phyloP scores from a whole-genome alignment of 208 protist genomes.

The Trypanosomatidae sp. region DNA sequence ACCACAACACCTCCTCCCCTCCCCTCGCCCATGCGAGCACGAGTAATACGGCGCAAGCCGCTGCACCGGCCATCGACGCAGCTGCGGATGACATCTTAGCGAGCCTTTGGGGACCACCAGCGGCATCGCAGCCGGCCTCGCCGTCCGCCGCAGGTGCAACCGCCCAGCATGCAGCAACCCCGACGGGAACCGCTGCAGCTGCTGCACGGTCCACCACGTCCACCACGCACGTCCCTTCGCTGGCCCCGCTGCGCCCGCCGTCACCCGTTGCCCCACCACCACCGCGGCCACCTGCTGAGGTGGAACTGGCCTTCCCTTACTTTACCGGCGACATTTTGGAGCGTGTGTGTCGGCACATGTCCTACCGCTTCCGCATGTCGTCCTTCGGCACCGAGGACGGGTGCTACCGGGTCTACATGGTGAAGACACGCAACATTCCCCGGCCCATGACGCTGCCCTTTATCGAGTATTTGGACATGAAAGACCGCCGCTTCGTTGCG shows the following conservation, averaged over 20 bases:
- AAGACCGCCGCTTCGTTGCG: constrained; percentile 64
- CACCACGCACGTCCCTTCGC: neutral
- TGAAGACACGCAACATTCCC: constrained; percentile 58
- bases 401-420: constrained; percentile 40
- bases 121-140: no score
- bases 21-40: no score
- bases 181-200: no score
- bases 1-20: no score
- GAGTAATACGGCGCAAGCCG: no score
- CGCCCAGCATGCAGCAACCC: no score
- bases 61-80: no score
- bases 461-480: constrained; percentile 66
- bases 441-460: constrained; percentile 78
- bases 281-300: constrained; percentile 9
- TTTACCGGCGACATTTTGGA: constrained; percentile 60
- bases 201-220: neutral
- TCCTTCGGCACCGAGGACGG: constrained; percentile 39
- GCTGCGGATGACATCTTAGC: no score
- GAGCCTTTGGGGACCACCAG: no score
- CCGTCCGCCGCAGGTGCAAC: no score
- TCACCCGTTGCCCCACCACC: no score
- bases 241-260: neutral
- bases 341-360: constrained; percentile 77
- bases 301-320: constrained; percentile 78
- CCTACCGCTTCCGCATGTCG: constrained; percentile 58